Evolutionary conservation across 140 eudicot genomes (phyloP).

Genomic region (Ambrosia hybrid): DNA sequence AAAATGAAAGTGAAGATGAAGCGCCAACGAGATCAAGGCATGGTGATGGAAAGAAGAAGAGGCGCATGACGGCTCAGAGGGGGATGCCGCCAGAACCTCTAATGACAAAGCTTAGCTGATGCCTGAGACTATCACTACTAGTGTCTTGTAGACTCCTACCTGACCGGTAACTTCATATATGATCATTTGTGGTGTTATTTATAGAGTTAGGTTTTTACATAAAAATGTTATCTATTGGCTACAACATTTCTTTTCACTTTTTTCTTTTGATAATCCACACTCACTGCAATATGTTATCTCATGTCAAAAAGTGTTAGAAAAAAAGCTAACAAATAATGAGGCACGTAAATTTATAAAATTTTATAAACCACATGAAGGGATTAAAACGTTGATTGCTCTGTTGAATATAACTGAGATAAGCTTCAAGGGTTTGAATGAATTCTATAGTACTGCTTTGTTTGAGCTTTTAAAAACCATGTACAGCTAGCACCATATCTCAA

Average conservation of each 20-base stretch:
- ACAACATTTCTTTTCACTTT: constrained; percentile 4
- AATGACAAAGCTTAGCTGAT: background rate
- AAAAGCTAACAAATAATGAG: too few species aligned
- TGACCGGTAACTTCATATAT: background rate
- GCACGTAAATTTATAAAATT: too few species aligned
- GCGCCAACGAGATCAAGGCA: constrained; percentile 70
- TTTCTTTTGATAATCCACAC: constrained; percentile 1
- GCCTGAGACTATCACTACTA: background rate
- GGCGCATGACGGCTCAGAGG: background rate
- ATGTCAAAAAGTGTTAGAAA: too few species aligned
- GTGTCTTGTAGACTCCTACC: background rate
- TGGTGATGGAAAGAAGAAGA: constrained; percentile 57
- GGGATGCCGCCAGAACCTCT: background rate
- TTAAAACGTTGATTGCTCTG: too few species aligned
- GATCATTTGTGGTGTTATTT: constrained; percentile 12
- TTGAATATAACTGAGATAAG: too few species aligned
- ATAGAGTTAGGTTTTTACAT: background rate
- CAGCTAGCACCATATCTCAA: too few species aligned
- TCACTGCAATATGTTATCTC: background rate
- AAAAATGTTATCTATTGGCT: background rate
- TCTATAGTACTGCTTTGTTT: too few species aligned
- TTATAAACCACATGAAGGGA: too few species aligned
- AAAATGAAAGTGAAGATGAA: too few species aligned
- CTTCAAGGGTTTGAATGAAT: too few species aligned
- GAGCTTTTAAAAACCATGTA: too few species aligned